Percentiles rank a stretch among this genome's conserved stretches.
These are phyloP conservation scores for Logfia minima DNA, from an alignment of 129 eudicot species.

Conservation along the genomic window DNA sequence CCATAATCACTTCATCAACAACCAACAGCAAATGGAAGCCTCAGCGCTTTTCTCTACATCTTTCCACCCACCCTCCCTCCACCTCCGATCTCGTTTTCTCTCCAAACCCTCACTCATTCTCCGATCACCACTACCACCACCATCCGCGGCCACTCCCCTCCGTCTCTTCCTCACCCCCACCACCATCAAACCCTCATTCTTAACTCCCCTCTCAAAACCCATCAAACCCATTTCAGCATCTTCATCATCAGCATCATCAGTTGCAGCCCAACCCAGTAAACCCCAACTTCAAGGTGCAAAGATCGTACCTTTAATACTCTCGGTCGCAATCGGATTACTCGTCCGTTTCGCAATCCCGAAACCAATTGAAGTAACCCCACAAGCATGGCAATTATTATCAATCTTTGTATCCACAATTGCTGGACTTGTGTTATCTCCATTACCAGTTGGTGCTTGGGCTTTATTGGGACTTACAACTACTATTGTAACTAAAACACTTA, in stretches of 20 bases:
- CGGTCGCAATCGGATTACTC: slow-evolving; percentile 53
- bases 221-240: slow-evolving; percentile 31
- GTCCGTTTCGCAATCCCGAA: slow-evolving; percentile 62
- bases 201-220: slow-evolving; percentile 32
- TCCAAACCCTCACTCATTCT: slow-evolving; percentile 27
- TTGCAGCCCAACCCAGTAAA: slow-evolving; percentile 31
- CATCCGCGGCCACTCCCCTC: slow-evolving; percentile 4
- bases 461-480: slow-evolving; percentile 62
- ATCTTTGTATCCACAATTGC: slow-evolving; percentile 80
- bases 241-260: slow-evolving; percentile 24
- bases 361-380: slow-evolving; percentile 67
- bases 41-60: slow-evolving; percentile 42
- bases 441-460: slow-evolving; percentile 96
- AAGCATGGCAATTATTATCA: slow-evolving; percentile 81
- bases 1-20: neutral
- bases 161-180: slow-evolving; percentile 25
- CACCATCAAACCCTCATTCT: slow-evolving; percentile 30
- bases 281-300: slow-evolving; percentile 54
- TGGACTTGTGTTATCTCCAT: slow-evolving; percentile 73
- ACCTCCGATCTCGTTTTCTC: slow-evolving; percentile 45
- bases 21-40: slow-evolving; percentile 47
- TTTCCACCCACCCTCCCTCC: slow-evolving; percentile 33
- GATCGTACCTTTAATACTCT: slow-evolving; percentile 47
- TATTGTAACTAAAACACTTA: slow-evolving; percentile 55
- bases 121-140: slow-evolving; percentile 21